phyloP scores from a whole-genome alignment of 192 early-diverging fungal genomes.

The Coemansia biformis region DNA sequence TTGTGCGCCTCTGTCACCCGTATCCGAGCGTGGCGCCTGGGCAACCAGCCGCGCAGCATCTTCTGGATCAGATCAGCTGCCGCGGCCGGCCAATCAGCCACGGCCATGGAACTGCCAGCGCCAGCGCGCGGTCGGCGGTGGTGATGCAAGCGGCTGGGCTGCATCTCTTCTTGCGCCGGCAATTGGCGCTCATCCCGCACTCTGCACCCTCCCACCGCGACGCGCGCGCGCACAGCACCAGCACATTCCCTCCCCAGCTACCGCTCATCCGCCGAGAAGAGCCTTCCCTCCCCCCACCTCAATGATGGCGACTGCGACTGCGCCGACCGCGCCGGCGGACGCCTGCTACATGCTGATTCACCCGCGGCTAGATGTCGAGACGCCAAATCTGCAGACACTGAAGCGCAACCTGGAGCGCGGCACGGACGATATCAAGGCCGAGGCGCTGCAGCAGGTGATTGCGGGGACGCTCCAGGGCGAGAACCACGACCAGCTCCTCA shows the following conservation, averaged over 20 bases:
- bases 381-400: constrained; percentile 41
- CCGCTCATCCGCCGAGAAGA: background rate
- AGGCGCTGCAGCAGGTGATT: constrained; percentile 92
- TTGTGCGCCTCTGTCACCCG: too few relatives aligned
- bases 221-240: too few relatives aligned
- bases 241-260: background rate
- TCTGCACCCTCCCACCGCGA: too few relatives aligned
- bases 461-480: constrained; percentile 91
- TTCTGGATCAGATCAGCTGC: too few relatives aligned
- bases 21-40: too few relatives aligned
- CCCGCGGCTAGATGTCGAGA: constrained; percentile 33
- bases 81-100: too few relatives aligned
- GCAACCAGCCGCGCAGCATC: too few relatives aligned
- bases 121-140: too few relatives aligned
- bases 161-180: too few relatives aligned
- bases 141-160: too few relatives aligned
- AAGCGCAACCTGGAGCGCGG: constrained; percentile 74
- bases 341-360: constrained; percentile 53
- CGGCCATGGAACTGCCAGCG: too few relatives aligned
- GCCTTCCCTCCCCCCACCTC: background rate
- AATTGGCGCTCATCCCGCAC: too few relatives aligned
- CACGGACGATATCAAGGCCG: constrained; percentile 86
- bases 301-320: constrained; percentile 42
- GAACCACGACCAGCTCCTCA: constrained; percentile 77
- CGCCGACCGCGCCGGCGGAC: constrained; percentile 22